Evolutionary conservation across 331 rosid species (phyloP), one percentile per base, ranked within the genome.

Genomic region (Cydonia oblonga): DNA sequence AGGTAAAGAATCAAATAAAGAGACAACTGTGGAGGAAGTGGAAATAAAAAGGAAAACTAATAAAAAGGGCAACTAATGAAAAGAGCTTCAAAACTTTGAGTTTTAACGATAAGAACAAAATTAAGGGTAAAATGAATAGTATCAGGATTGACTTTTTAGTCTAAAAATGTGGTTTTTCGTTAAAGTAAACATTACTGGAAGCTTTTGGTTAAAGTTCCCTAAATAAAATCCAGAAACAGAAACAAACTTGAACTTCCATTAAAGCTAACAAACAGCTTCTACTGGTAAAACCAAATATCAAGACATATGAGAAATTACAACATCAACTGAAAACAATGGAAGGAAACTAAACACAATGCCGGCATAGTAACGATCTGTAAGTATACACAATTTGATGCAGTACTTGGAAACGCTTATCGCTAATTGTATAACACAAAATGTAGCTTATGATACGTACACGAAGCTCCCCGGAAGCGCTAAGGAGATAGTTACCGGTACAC

Each of bases 311-410:
- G 44, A 42, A 81, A 68, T 38, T 60, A 65, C 79, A 62, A 24
- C 76, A 54, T 68, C 70, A 51, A 68, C 69, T 6, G 68, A 25
- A 68, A 68, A 74, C 73, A 69, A 72, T 2, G 25, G 70, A 81
- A 62, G 62, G 26, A 44, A 53, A 40, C 8, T 24, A 33, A 40
- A 26, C 3, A 59, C 32, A 77, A 62, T 13, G 75, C 75, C 58
- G 7, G 14, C 60, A 72, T 35, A 51, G 52, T 62, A 32, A 59
- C 7, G 28, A 49, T 24, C 68, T 79, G n/a, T n/a, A 46, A 51
- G 53, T 79, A 79, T 68, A 60, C 75, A 73, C 79, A 74, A 22
- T 63, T 22, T 15, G 46, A 73, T 11, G 64, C 71, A 73, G 24
- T 30, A 66, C 57, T 42, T 66, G 25, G 51, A 32, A 68, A 53